Base-by-base conservation (phyloP, 768 basidiomycete genomes). In the Kwoniella heveanensis region DNA sequence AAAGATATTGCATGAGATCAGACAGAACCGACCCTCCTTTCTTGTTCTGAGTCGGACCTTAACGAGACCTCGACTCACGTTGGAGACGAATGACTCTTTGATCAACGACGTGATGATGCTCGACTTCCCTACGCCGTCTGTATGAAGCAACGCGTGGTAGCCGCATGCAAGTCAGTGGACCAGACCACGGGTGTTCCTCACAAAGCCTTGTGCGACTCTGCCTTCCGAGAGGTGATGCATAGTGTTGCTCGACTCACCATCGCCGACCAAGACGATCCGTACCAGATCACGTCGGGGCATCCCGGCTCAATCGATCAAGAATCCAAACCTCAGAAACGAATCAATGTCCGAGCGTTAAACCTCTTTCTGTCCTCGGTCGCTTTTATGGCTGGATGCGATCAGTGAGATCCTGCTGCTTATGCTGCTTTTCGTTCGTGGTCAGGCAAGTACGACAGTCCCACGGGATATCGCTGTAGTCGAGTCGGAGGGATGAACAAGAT, bases 51-150 rank as follows among this genome's bases (percentile, higher is more conserved):
- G 25, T 9, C 15, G 52, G n/a, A 29, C 30, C 9, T 24, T 22
- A 39, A 26, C 49, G 37, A 56, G 32, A 19, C 29, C n/a, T 19
- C 2, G 2, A 77, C 85, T 67, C 80, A 93, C 94, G 82, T 93
- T 90, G 44, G 90, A 83, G 55, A 97, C 90, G 78, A 89, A 96
- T 30, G 90, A 88, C 80, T 95, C 92, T 80, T 97, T 97, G 82
- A 99, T 97, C 77, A 97, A 85, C 36, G 92, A 92, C 21, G 92
- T 96, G 78, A 98, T 88, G 77, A 98, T 93, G 50, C 92, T 93
- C 80, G 92, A 94, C 84, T 99, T 99, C 68, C 95, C 95, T 72
- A 97, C 95, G 69, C 91, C 91, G 84, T 95, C 93, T 97, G 79
- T 8, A 39, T 27, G 4, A 3, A 44, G 8, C 39, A 19, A 10